Evolutionary conservation across 768 basidiomycete species (phyloP).

Genomic region (Tephrocybe sp.): DNA sequence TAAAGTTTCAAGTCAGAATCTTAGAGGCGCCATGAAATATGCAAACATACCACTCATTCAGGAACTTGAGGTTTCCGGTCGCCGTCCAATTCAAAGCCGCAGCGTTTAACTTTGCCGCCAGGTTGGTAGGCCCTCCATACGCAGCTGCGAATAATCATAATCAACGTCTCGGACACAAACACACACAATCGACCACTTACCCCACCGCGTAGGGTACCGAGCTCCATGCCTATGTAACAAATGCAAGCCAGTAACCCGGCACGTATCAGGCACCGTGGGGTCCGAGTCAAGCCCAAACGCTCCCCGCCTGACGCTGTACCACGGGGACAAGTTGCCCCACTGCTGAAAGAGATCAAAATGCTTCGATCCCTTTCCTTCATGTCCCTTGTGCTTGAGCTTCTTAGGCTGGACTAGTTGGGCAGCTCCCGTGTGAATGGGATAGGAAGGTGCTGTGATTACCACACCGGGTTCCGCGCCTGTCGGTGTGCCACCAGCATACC

Average conservation of each 20-base stretch:
- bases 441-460: slow-evolving; percentile 70
- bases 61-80: slow-evolving; percentile 64
- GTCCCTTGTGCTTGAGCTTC: slow-evolving; percentile 21
- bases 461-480: slow-evolving; percentile 80
- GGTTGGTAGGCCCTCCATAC: slow-evolving; percentile 63
- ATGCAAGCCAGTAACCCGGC: slow-evolving; percentile 73
- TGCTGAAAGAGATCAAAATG: slow-evolving; percentile 67
- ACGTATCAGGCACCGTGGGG: slow-evolving; percentile 69
- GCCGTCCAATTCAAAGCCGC: slow-evolving; percentile 62
- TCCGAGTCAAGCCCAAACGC: slow-evolving; percentile 74
- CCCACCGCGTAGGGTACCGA: slow-evolving; percentile 63
- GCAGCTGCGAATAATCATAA: slow-evolving; percentile 34
- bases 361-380: slow-evolving; percentile 14
- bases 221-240: slow-evolving; percentile 84
- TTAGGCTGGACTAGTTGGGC: slow-evolving; percentile 58
- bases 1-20: slow-evolving; percentile 24
- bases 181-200: slow-evolving; percentile 38
- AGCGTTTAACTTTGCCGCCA: slow-evolving; percentile 56
- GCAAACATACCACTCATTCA: slow-evolving; percentile 74
- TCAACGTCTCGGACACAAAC: slow-evolving; percentile 1
- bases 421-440: slow-evolving; percentile 73
- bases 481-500: slow-evolving; percentile 73
- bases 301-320: slow-evolving; percentile 75
- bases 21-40: background rate
- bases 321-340: slow-evolving; percentile 87